Conservation (phyloP, 768 basidiomycete species). For the Suillus placidus region DNA sequence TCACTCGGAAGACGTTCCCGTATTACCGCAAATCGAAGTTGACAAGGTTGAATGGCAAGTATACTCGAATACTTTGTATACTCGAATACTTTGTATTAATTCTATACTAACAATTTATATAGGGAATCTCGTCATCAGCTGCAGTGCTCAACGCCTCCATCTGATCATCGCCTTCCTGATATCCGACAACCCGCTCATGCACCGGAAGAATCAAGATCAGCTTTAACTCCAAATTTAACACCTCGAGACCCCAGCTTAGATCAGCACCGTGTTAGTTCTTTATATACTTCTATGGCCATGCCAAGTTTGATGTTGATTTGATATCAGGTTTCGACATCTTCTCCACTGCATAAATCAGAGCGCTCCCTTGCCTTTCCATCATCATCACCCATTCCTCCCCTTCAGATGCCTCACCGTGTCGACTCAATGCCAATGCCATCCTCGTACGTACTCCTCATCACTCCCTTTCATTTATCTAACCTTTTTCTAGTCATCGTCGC, state of each 20-base stretch:
- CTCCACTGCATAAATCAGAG: constrained; percentile 41
- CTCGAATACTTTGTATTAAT: constrained; percentile 21
- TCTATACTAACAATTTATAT: not conserved
- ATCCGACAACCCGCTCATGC: constrained; percentile 26
- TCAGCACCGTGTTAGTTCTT: constrained; percentile 40
- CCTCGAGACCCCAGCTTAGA: constrained; percentile 34
- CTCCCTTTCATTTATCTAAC: constrained; percentile 28
- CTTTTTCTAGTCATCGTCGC: constrained; percentile 32
- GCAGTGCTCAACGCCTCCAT: constrained; percentile 20
- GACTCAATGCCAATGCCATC: constrained; percentile 39
- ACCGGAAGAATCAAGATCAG: constrained; percentile 36
- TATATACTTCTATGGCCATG: constrained; percentile 35
- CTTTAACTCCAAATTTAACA: constrained; percentile 35
- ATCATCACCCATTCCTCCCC: constrained; percentile 18
- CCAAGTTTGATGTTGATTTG: constrained; percentile 43
- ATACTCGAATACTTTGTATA: constrained; percentile 19
- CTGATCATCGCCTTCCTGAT: constrained; percentile 39
- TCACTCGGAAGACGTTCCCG: constrained; percentile 36
- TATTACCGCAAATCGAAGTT: constrained; percentile 28
- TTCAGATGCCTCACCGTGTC: constrained; percentile 56
- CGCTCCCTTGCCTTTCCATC: constrained; percentile 20
- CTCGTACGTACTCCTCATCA: constrained; percentile 34
- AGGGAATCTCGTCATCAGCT: constrained; percentile 30
- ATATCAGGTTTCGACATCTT: constrained; percentile 42
- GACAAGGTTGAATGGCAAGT: constrained; percentile 30